Evolutionary conservation across 495 filamentous ascomycete genomes (phyloP).

Genomic region (Talaromyces wortmannii): DNA sequence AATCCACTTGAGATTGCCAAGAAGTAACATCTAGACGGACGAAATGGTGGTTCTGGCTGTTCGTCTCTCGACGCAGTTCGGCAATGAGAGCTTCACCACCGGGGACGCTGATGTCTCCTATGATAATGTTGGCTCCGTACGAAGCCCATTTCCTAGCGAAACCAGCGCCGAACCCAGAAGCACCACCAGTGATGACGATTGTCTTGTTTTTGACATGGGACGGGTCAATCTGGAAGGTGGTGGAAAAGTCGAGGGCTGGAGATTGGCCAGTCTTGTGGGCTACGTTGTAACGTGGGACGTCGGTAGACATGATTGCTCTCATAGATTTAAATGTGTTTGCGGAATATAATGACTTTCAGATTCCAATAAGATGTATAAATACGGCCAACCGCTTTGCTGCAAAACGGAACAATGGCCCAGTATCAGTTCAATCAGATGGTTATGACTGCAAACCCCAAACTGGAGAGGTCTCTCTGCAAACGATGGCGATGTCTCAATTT

Average conservation of each 20-base stretch:
- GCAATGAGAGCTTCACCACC: conserved; percentile 19
- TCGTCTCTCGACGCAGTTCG: conserved; percentile 4
- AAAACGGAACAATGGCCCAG: too few relatives aligned
- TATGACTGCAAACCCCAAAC: background rate
- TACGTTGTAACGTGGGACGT: background rate
- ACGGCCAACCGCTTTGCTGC: too few relatives aligned
- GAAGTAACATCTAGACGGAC: conserved; percentile 42
- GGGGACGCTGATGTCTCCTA: conserved; percentile 19
- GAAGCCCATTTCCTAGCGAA: conserved; percentile 35
- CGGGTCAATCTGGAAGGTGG: conserved; percentile 2
- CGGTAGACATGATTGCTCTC: background rate
- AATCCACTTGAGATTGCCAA: conserved; percentile 17
- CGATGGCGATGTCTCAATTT: too few relatives aligned
- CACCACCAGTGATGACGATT: conserved; percentile 45
- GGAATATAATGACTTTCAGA: too few relatives aligned
- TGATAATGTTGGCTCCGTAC: conserved; percentile 24
- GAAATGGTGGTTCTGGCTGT: conserved; percentile 15
- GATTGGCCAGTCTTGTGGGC: background rate
- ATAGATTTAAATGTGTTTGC: background rate
- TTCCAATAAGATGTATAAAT: too few relatives aligned
- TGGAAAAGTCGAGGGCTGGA: background rate
- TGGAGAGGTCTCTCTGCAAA: too few relatives aligned
- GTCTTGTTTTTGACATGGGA: conserved; percentile 27
- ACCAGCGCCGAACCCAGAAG: conserved; percentile 38
- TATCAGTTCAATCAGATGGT: background rate